Conservation (phyloP, 768 basidiomycete species). For the Royoungia palumana region DNA sequence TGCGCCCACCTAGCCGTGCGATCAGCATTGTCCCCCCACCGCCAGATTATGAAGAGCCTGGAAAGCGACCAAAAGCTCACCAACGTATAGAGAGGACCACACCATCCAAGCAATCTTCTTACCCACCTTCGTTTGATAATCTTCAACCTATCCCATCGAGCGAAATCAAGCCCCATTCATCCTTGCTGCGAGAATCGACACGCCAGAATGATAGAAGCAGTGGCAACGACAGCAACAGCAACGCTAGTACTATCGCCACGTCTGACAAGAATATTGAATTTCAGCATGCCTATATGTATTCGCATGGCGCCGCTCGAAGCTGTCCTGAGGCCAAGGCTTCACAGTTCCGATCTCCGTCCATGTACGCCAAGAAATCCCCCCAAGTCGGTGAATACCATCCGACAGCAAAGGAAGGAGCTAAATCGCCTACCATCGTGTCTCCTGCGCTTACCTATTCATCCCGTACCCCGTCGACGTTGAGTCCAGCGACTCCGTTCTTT, state of each 20-base stretch:
- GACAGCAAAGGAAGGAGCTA: constrained; percentile 29
- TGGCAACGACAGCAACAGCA: constrained; percentile 22
- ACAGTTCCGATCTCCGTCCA: constrained; percentile 8
- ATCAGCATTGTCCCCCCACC: constrained; percentile 31
- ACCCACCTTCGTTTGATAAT: constrained; percentile 2
- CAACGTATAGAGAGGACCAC: constrained; percentile 7
- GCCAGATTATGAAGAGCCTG: constrained; percentile 17
- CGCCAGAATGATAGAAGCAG: constrained; percentile 21
- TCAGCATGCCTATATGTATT: constrained; percentile 24
- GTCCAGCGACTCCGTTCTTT: constrained; percentile 71
- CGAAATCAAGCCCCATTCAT: constrained; percentile 9
- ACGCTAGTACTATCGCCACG: constrained; percentile 19
- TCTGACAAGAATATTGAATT: constrained; percentile 12
- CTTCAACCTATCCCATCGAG: constrained; percentile 3
- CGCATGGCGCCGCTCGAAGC: constrained; percentile 14
- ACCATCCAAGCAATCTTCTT: constrained; percentile 2
- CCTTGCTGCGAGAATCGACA: constrained; percentile 18
- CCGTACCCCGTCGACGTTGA: constrained; percentile 60
- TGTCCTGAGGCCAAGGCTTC: not conserved
- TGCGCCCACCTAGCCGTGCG: constrained; percentile 29
- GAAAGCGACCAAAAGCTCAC: constrained; percentile 11
- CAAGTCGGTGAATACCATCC: constrained; percentile 13
- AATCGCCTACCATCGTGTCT: constrained; percentile 57
- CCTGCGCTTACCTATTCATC: constrained; percentile 70
- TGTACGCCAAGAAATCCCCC: constrained; percentile 12